phyloP scores from a whole-genome alignment of 345 rosid species.

The Heritiera fomes region DNA sequence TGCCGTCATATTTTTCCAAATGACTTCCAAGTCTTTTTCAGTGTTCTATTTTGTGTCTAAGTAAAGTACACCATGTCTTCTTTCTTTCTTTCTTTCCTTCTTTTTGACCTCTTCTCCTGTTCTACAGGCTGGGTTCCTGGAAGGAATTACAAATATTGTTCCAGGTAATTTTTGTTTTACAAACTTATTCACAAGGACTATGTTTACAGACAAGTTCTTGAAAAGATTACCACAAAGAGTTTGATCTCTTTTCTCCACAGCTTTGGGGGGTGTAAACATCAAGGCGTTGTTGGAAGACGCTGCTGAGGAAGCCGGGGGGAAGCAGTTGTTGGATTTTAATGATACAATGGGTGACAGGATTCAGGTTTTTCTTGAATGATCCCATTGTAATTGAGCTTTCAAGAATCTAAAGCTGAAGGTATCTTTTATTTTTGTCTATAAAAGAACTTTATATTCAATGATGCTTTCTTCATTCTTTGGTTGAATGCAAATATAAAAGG shows the following conservation, averaged over 20 bases:
- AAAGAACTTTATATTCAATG: neutral
- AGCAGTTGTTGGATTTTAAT: conserved; percentile 68
- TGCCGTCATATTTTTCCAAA: no score
- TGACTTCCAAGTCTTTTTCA: no score
- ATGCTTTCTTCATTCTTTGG: neutral
- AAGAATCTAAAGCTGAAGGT: conserved; percentile 3
- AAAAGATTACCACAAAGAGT: neutral
- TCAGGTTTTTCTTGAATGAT: conserved; percentile 80
- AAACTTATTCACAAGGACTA: neutral
- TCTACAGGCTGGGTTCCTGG: conserved; percentile 84
- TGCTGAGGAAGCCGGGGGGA: conserved; percentile 76
- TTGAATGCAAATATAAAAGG: neutral
- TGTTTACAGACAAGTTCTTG: neutral
- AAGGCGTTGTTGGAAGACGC: conserved; percentile 77
- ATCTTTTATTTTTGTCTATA: neutral
- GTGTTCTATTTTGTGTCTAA: neutral
- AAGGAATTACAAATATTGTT: conserved; percentile 82
- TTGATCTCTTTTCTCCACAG: conserved; percentile 37
- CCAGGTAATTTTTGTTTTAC: conserved; percentile 53
- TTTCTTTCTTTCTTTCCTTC: neutral
- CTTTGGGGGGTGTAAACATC: conserved; percentile 82
- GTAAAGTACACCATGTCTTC: neutral
- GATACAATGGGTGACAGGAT: conserved; percentile 85
- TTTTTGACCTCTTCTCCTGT: neutral
- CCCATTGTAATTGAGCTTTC: neutral